These are phyloP conservation scores for Ormosia emarginata DNA, from an alignment of 306 rosid genomes.

Conservation along the genomic window DNA sequence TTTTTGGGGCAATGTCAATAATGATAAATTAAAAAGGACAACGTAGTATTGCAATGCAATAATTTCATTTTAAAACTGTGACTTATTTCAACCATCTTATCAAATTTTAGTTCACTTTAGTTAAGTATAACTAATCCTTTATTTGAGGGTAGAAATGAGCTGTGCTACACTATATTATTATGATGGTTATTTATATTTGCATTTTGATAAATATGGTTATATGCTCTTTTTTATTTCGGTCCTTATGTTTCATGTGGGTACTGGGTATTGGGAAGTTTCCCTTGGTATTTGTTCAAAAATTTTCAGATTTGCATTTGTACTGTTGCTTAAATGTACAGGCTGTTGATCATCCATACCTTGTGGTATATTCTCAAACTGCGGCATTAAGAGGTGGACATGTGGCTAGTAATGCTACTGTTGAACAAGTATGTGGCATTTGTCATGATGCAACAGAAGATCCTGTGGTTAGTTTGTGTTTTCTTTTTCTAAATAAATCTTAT, in stretches of 20 bases:
- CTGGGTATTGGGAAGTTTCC: not conserved
- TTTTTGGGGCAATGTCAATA: not conserved
- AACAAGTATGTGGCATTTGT: constrained; percentile 70
- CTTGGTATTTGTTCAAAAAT: not conserved
- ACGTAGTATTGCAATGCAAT: not conserved
- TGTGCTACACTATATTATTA: not conserved
- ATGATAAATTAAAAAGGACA: not conserved
- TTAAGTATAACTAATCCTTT: not conserved
- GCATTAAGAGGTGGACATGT: constrained; percentile 37
- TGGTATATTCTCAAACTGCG: constrained; percentile 70
- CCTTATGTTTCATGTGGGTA: not conserved
- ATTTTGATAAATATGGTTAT: not conserved
- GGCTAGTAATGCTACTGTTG: constrained; percentile 30
- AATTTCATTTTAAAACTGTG: constrained; percentile 6
- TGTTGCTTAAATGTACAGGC: constrained; percentile 48
- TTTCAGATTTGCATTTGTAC: not conserved
- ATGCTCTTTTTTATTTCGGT: not conserved
- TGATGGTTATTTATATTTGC: not conserved
- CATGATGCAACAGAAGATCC: constrained; percentile 70
- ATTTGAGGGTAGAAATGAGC: not conserved
- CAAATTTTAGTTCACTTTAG: not conserved
- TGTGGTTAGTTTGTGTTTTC: constrained; percentile 51
- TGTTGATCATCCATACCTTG: constrained; percentile 90
- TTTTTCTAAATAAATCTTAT: not conserved
- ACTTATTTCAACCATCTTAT: not conserved